Conservation (phyloP, 73 alveolate species). For the Tetrahymena thermophila region DNA sequence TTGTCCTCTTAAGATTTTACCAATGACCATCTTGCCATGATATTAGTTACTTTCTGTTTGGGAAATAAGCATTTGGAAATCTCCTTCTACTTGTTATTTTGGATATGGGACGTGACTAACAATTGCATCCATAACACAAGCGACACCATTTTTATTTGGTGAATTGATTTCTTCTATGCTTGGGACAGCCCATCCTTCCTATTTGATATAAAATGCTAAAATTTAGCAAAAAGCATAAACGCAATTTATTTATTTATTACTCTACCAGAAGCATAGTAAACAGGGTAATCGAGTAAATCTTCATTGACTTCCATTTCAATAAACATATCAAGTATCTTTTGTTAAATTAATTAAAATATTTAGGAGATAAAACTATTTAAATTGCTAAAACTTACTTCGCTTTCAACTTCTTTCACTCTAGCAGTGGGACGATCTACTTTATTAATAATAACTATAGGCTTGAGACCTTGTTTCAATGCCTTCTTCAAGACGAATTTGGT, state of each 20-base stretch:
- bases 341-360: neutral
- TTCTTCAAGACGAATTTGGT: conserved; percentile 80
- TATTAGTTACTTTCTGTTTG: conserved; percentile 67
- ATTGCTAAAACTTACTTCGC: conserved; percentile 26
- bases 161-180: conserved; percentile 13
- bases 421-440: conserved; percentile 82
- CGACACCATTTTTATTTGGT: conserved; percentile 50
- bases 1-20: conserved; percentile 63
- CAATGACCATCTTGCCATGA: conserved; percentile 69
- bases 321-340: conserved; percentile 62
- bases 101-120: conserved; percentile 62
- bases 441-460: conserved; percentile 87
- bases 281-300: conserved; percentile 73
- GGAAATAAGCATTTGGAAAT: conserved; percentile 63
- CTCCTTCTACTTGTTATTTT: conserved; percentile 41
- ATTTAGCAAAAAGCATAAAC: neutral
- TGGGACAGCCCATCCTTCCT: conserved; percentile 74
- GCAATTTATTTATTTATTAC: neutral
- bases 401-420: conserved; percentile 76
- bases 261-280: conserved; percentile 69
- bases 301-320: conserved; percentile 64
- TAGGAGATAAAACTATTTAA: neutral
- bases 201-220: neutral
- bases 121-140: conserved; percentile 54
- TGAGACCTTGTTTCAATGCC: conserved; percentile 61